Conservation (phyloP, 305 asterid species). For the Fraxinus platypoda region DNA sequence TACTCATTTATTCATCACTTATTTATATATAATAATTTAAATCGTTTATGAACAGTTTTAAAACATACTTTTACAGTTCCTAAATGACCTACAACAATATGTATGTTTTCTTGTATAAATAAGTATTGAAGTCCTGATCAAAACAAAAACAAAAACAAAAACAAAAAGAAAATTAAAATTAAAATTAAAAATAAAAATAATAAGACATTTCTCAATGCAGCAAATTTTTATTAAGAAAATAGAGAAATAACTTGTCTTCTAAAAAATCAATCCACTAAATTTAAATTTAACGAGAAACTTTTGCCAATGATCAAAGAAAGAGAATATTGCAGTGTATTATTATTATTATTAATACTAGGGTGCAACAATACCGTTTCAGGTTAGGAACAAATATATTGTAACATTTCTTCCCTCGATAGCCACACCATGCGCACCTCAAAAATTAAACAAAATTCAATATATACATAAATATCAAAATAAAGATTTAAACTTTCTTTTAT, state of each 20-base stretch:
- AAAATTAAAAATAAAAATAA: no score
- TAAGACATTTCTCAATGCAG: background rate
- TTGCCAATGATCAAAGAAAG: background rate
- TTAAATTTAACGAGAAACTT: background rate
- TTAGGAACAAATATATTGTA: background rate
- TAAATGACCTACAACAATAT: background rate
- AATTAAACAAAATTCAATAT: background rate
- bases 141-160: no score
- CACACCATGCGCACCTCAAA: background rate
- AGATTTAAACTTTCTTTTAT: background rate
- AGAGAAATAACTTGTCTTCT: background rate
- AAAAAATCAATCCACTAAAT: background rate
- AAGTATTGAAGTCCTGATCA: background rate
- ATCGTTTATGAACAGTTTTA: background rate
- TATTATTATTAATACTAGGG: background rate
- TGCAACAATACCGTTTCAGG: background rate
- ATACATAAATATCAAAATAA: background rate
- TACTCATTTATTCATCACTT: no score
- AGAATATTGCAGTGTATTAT: background rate
- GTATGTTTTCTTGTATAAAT: background rate
- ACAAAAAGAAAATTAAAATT: no score
- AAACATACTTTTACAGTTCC: background rate
- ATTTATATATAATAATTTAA: no score
- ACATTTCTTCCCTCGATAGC: background rate
- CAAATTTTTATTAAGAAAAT: background rate